Base-by-base conservation (phyloP, 495 filamentous ascomycete species). In the Cenococcum geophilum region DNA sequence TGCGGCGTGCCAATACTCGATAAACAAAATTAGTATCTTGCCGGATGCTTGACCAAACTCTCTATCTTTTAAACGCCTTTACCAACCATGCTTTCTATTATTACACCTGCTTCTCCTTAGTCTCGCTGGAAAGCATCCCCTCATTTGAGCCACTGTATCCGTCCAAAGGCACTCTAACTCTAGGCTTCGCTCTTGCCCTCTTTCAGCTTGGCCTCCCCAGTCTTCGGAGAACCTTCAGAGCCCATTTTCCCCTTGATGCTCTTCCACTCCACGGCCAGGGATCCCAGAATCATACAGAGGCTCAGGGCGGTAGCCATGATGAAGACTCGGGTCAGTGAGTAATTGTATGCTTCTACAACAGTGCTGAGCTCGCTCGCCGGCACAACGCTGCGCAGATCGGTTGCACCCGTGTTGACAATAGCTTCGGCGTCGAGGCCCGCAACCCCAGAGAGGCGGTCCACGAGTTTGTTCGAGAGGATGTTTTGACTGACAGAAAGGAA, bases 391-490 rank as follows among this genome's bases (percentile, higher is more conserved):
- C 25, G 9, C 27, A 56, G 27, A 16, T 6, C 54, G 6, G 32
- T 56, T 25, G 54, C 54, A 18, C 54, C 54, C 3, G 54, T 56
- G 21, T 56, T 56, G 20, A 43, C 54, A 23, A 56, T 56, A 22
- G 20, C 54, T 14, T 43, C 1, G 18, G 54, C 34, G 32, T 56
- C 54, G 16, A 56, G 34, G 25, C 54, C 54, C 54, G 34, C 54
- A 40, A 56, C 23, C n/a, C 70, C 92, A 88, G 0, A 80, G 83
- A 0, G 86, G 86, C 25, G 1, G 25, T 37, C 16, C 0, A 56
- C 37, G 14, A 56, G 54, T 8, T 56, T 0, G 34, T 20, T 34
- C 5, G 34, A 40, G 27, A 56, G 22, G 25, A 56, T 40, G 32
- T 56, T 56, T 32, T 56, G 54, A 1, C 21, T 9, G 16, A 56